These are phyloP conservation scores for Diplodia mutila DNA, from an alignment of 2,329 filamentous ascomycete species.

Conservation along the genomic window DNA sequence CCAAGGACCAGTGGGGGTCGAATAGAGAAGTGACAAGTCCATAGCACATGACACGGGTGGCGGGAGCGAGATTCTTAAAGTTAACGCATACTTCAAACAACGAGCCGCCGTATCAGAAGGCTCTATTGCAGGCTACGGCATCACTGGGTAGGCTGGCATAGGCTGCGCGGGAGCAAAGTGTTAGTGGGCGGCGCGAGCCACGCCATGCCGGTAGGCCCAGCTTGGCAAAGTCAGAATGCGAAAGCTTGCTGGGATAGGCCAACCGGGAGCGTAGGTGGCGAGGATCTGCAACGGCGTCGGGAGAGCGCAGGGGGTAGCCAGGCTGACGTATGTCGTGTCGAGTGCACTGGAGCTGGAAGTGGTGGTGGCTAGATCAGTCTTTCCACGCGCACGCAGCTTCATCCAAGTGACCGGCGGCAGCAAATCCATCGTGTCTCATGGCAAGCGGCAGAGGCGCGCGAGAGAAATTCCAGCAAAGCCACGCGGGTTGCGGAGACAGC, in stretches of 20 bases:
- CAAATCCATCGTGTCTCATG: neutral
- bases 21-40: slow-evolving; percentile 8
- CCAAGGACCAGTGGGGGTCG: neutral
- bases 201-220: slow-evolving; percentile 1
- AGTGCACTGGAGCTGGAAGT: too few relatives aligned
- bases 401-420: too few relatives aligned
- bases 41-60: slow-evolving; percentile 16
- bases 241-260: slow-evolving; percentile 1
- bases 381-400: too few relatives aligned
- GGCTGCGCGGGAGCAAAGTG: neutral
- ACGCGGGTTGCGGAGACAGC: neutral
- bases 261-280: neutral
- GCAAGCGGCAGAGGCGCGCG: neutral
- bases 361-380: too few relatives aligned
- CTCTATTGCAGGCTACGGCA: slow-evolving; percentile 4
- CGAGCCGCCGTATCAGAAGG: slow-evolving; percentile 7
- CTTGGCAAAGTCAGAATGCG: slow-evolving; percentile 17
- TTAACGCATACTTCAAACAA: slow-evolving; percentile 1
- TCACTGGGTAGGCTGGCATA: slow-evolving; percentile 1
- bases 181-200: slow-evolving; percentile 12
- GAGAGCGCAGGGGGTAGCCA: neutral
- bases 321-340: neutral
- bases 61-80: slow-evolving; percentile 9
- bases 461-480: neutral
- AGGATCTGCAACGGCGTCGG: slow-evolving; percentile 14